Conservation (phyloP, 345 rosid genomes). For the Eucalyptus victrix region DNA sequence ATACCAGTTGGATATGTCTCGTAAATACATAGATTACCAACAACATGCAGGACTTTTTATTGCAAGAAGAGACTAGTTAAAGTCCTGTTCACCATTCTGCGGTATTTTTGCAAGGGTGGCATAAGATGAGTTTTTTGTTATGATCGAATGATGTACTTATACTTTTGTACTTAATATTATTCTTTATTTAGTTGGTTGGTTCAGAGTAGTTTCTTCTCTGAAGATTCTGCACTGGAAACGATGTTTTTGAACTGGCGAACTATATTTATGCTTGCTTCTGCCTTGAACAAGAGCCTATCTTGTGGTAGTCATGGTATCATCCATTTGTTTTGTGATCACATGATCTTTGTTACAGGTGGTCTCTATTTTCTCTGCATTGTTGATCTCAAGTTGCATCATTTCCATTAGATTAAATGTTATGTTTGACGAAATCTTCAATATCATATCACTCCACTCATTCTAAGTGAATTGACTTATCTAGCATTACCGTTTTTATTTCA, state of each 20-base stretch:
- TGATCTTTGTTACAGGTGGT: background rate
- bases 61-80: background rate
- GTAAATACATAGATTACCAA: background rate
- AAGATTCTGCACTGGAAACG: background rate
- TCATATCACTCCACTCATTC: background rate
- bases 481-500: background rate
- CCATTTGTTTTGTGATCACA: background rate
- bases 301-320: background rate
- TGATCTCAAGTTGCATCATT: background rate
- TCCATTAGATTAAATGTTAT: background rate
- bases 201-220: background rate
- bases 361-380: background rate
- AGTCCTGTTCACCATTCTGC: background rate
- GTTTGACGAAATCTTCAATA: background rate
- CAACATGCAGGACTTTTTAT: background rate
- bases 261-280: background rate
- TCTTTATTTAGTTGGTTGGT: background rate
- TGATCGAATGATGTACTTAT: background rate
- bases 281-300: background rate
- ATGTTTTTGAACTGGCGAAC: background rate
- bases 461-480: background rate
- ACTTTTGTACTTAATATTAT: background rate
- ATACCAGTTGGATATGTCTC: background rate
- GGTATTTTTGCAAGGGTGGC: background rate
- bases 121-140: background rate